Percentiles rank a stretch among this genome's conserved stretches.
Evolutionary conservation across 208 protist species (phyloP).

Genomic region (Phytomonas serpens): DNA sequence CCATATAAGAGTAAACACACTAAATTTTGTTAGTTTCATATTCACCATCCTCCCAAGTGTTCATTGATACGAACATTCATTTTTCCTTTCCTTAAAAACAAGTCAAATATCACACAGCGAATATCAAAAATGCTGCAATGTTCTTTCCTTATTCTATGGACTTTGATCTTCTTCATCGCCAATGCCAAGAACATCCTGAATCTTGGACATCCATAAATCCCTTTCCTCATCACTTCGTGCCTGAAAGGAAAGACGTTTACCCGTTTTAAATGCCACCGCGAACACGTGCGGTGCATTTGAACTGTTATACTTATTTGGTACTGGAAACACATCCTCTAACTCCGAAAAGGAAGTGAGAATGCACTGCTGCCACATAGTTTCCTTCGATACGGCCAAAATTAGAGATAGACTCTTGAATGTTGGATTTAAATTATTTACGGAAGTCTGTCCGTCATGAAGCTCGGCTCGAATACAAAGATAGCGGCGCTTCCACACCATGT

Average conservation of each 20-base stretch:
- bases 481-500: slow-evolving; percentile 65
- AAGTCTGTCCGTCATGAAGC: slow-evolving; percentile 43
- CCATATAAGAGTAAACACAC: slow-evolving; percentile 1
- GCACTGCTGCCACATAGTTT: slow-evolving; percentile 73
- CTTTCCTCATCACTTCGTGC: slow-evolving; percentile 50
- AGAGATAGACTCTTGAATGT: slow-evolving; percentile 64
- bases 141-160: slow-evolving; percentile 4
- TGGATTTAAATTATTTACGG: slow-evolving; percentile 28
- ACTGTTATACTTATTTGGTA: slow-evolving; percentile 69
- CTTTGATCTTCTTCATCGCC: slow-evolving; percentile 41
- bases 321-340: slow-evolving; percentile 67
- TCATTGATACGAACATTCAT: neutral
- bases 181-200: slow-evolving; percentile 73
- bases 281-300: slow-evolving; percentile 64
- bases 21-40: neutral
- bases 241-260: slow-evolving; percentile 66
- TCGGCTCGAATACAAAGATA: slow-evolving; percentile 70
- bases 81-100: neutral
- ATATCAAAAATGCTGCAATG: slow-evolving; percentile 1
- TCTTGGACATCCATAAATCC: slow-evolving; percentile 73
- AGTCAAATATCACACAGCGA: slow-evolving; percentile 10
- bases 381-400: slow-evolving; percentile 62
- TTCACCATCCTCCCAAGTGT: neutral
- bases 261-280: slow-evolving; percentile 69
- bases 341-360: slow-evolving; percentile 67